A percentile compares a stretch with the other conserved stretches of the same genome.
These are phyloP conservation scores for Fusarium metavorans DNA, from an alignment of 2,329 filamentous ascomycete genomes.

Conservation along the genomic window DNA sequence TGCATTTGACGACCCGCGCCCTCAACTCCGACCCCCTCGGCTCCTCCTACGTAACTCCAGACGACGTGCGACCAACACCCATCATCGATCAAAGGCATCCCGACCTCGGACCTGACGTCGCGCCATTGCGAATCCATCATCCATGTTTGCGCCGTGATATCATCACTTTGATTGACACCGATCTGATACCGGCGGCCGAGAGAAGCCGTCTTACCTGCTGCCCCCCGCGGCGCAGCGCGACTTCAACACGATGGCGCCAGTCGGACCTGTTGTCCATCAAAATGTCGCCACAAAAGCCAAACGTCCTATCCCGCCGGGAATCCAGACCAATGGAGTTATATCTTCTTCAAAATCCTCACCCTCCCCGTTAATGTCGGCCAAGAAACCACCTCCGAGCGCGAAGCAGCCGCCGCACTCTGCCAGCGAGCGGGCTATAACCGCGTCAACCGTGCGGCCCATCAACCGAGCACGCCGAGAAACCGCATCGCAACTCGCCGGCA, in stretches of 20 bases:
- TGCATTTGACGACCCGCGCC: slow-evolving; percentile 31
- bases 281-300: slow-evolving; percentile 71
- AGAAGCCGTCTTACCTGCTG: slow-evolving; percentile 30
- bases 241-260: slow-evolving; percentile 64
- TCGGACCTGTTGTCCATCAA: slow-evolving; percentile 61
- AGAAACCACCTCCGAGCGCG: slow-evolving; percentile 62
- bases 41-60: slow-evolving; percentile 40
- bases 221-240: slow-evolving; percentile 43
- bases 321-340: slow-evolving; percentile 72
- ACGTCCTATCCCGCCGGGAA: slow-evolving; percentile 73
- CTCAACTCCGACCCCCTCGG: slow-evolving; percentile 23
- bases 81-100: slow-evolving; percentile 8
- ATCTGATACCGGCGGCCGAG: slow-evolving; percentile 28
- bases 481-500: slow-evolving; percentile 56
- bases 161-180: slow-evolving; percentile 12
- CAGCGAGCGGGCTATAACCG: slow-evolving; percentile 52
- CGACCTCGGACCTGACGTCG: slow-evolving; percentile 20
- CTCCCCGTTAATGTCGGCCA: slow-evolving; percentile 67
- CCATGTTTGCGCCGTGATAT: slow-evolving; percentile 40
- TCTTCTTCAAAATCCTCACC: slow-evolving; percentile 70
- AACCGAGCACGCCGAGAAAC: slow-evolving; percentile 71
- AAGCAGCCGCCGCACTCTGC: slow-evolving; percentile 53
- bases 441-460: slow-evolving; percentile 61
- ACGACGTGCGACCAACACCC: slow-evolving; percentile 36
- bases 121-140: slow-evolving; percentile 29